Evolutionary conservation across 2,329 filamentous ascomycete species (phyloP).

Genomic region (Plenodomus biglobosus): DNA sequence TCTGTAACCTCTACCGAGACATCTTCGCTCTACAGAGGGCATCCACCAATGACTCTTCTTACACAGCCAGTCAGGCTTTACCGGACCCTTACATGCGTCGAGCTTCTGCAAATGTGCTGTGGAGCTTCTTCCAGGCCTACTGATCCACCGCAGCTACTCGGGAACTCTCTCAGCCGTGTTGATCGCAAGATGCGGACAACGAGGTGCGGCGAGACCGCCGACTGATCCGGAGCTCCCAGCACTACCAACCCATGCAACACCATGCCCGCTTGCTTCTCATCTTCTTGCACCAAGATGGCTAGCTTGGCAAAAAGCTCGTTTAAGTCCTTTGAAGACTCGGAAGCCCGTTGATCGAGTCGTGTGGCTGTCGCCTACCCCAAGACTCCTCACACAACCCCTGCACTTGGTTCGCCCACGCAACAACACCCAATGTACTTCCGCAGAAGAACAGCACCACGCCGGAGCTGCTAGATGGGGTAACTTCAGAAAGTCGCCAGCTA

Average conservation of each 20-base stretch:
- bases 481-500: not conserved
- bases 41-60: not conserved
- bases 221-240: not conserved
- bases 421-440: not conserved
- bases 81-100: not conserved
- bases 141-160: not conserved
- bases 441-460: not conserved
- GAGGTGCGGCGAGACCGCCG: not conserved
- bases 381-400: not conserved
- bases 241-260: not conserved
- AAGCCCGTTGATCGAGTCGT: not conserved
- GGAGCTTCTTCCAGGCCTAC: not conserved
- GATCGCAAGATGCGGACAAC: not conserved
- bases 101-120: not conserved
- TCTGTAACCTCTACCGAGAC: not conserved
- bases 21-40: not conserved
- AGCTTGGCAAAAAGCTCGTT: not conserved
- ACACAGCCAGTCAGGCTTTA: not conserved
- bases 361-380: not conserved
- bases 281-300: not conserved
- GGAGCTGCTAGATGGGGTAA: not conserved
- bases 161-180: not conserved
- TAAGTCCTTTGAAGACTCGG: not conserved
- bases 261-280: not conserved
- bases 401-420: not conserved